Evolutionary conservation across 2,329 filamentous ascomycete genomes (phyloP).

Genomic region (Zymoseptoria tritici): DNA sequence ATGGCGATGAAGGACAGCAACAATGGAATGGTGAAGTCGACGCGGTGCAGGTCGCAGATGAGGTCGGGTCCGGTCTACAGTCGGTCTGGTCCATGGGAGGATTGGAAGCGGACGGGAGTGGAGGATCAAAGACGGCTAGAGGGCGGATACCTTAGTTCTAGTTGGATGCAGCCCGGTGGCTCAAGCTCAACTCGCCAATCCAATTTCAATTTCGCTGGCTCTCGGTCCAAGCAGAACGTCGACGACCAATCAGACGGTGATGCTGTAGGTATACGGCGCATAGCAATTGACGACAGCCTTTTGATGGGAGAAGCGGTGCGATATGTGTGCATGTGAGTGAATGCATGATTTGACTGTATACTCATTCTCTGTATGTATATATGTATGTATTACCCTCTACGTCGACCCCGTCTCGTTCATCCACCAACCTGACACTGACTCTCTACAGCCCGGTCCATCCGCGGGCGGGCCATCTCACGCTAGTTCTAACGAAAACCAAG

Average conservation of each 20-base stretch:
- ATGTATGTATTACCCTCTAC: neutral
- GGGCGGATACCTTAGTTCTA: no score
- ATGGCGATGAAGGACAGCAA: neutral
- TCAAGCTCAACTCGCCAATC: neutral
- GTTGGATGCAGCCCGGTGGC: neutral
- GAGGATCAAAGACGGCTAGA: neutral
- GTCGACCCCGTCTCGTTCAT: no score
- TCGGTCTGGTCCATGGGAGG: neutral
- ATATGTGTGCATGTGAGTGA: neutral
- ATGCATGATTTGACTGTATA: neutral
- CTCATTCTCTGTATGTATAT: neutral
- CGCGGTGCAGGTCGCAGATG: constrained; percentile 2
- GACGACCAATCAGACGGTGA: neutral
- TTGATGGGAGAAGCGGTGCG: neutral
- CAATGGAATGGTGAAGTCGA: neutral
- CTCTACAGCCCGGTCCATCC: neutral
- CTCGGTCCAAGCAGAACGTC: neutral
- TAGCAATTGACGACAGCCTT: neutral
- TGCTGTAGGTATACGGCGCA: neutral
- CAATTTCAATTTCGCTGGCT: neutral
- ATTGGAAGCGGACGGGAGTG: neutral
- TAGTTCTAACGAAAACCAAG: neutral
- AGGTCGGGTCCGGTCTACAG: constrained; percentile 1
- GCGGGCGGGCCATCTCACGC: neutral
- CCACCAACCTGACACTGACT: no score